phyloP scores from a whole-genome alignment of 208 protist genomes.

The Leptomonas pyrrhocoris region DNA sequence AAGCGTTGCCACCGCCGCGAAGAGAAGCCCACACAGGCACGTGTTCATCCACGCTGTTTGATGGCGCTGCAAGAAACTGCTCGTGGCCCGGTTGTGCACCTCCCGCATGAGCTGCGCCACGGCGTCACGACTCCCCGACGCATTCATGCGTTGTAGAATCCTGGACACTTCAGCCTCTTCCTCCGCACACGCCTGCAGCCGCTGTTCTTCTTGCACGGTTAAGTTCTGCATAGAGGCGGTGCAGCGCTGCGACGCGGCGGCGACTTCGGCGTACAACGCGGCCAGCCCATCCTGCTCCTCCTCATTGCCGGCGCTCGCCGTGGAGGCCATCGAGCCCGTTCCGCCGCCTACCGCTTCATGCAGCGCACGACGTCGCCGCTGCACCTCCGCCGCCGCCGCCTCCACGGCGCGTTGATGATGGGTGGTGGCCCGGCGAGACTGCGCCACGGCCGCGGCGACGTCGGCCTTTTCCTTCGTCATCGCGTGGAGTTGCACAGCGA shows the following conservation, averaged over 20 bases:
- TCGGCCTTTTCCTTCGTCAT: slow-evolving; percentile 12
- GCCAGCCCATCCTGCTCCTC: slow-evolving; percentile 10
- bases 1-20: slow-evolving; percentile 23
- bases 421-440: background rate
- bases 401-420: slow-evolving; percentile 3
- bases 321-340: background rate
- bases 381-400: background rate
- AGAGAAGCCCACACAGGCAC: slow-evolving; percentile 29
- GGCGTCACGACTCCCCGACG: background rate
- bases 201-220: background rate
- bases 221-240: background rate
- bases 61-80: slow-evolving; percentile 4
- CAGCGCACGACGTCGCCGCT: background rate
- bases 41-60: slow-evolving; percentile 24
- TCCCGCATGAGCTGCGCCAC: slow-evolving; percentile 23
- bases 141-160: slow-evolving; percentile 15
- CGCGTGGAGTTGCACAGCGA: slow-evolving; percentile 7
- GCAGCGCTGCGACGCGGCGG: background rate
- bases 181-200: slow-evolving; percentile 6
- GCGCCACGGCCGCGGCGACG: slow-evolving; percentile 6
- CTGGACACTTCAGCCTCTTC: slow-evolving; percentile 11
- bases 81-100: slow-evolving; percentile 28
- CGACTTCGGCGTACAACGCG: background rate
- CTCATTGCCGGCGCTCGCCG: background rate
- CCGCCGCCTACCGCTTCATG: background rate